Evolutionary conservation across 2,329 filamentous ascomycete genomes (phyloP), one percentile per base, ranked within the genome.

Genomic region (Aspergillus latus): DNA sequence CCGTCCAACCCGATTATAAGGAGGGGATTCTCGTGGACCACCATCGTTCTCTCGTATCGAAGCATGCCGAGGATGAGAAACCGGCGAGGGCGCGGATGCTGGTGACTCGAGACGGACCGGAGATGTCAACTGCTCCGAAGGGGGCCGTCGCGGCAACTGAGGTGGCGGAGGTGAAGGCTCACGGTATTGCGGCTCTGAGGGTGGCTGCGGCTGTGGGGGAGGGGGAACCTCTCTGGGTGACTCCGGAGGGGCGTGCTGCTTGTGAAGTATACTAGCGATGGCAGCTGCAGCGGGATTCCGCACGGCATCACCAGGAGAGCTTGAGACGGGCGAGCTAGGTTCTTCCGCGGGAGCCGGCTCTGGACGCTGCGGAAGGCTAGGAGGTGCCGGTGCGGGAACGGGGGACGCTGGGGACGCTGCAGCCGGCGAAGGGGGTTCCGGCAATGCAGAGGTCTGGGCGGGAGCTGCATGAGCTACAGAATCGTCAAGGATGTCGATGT

Each of bases 401-500:
- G 21, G 21, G 21, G 21, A 21, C 21, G 21, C 21, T 10, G 59
- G 50, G 53, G 62, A 58, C 47, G 68, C 51, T 4, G 64, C 59
- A 30, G 62, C 52, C 6, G 59, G 49, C 54, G 62, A 59, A 52
- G 68, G 50, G 5, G 65, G 57, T 29, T 56, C 55, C 34, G 59
- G 57, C 60, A 68, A 54, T 56, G 65, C 58, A 53, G 64, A 37
- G 48, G 62, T 48, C 28, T 80, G 74, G 21, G 21, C 21, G 21
- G 21, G 21, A 21, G 21, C 21, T 21, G 21, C 21, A 21, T 21
- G 21, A n/a, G 32, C 21, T 46, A 26, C 43, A 40, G 21, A 39
- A 29, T 68, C 64, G 40, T 82, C 80, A 46, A 79, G 74, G 50
- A 90, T 75, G 64, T 97, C 91, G 63, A 97, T 96, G 72, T 99